Evolutionary conservation across 2,329 filamentous ascomycete genomes (phyloP), one percentile per base, ranked within the genome.

Genomic region (Sporothrix pallida): DNA sequence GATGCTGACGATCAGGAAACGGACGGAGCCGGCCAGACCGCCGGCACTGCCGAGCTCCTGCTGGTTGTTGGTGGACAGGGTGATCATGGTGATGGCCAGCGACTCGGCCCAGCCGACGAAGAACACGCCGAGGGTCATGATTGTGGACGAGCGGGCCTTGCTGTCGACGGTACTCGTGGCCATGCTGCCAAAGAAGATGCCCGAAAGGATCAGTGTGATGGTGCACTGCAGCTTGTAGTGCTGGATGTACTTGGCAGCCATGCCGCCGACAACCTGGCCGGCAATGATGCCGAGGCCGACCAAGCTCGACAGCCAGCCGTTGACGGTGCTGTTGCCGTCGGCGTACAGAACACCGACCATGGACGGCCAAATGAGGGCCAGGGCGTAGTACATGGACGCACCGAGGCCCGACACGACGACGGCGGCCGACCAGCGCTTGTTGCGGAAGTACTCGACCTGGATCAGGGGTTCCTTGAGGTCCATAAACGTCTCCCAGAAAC

Each of bases 301-400:
- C 70, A 78, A 76, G 2, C 77, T 79, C 0, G 78, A 76, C 26
- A 79, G 77, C 77, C 77, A 78, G 8, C 75, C 76, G 26, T 74
- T 76, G 74, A 79, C 77, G 6, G 75, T 70, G 54, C 77, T 72
- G n/a, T 70, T 71, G 2, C 58, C 74, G 75, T 79, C 77, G 6
- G 78, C 74, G 73, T 81, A 82, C 46, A 82, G 69, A 10, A 81
- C 78, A 13, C 77, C 77, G 1, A 81, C 78, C 79, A 81, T 82
- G 31, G 76, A 76, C 1, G 81, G 81, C 81, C 81, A 83, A 15
- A 83, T 77, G 26, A 83, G 79, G 17, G 81, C 81, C 60, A 82
- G 79, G 52, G 79, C 81, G 74, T 82, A 83, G 78, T 82, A 82
- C n/a, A 82, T 79, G 50, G 78, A 80, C 10, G 81, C 81, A 12